Percentiles rank a stretch among this genome's conserved stretches.
Conservation (phyloP, 805 yeast species). For the Diddensiella caesifluorescens region DNA sequence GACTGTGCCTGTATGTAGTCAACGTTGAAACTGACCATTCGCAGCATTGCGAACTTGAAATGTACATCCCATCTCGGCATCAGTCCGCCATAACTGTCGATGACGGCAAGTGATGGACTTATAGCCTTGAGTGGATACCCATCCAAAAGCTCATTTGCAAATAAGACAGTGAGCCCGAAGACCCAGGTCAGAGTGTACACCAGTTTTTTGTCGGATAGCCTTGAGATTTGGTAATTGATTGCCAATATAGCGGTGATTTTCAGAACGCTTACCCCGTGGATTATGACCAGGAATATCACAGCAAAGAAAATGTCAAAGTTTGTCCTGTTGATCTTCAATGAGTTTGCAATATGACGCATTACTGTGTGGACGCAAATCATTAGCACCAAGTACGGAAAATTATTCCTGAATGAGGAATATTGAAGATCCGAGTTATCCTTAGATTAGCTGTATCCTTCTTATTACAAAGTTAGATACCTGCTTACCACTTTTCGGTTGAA, state of each 20-base stretch:
- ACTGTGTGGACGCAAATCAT: conserved; percentile 51
- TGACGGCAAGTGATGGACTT: conserved; percentile 38
- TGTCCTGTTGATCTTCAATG: conserved; percentile 36
- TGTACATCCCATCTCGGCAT: conserved; percentile 94
- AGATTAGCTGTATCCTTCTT: background rate
- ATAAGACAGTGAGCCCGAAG: conserved; percentile 72
- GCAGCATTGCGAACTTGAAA: conserved; percentile 79
- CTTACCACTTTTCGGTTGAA: conserved; percentile 66
- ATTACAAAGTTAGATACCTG: background rate
- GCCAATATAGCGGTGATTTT: conserved; percentile 56
- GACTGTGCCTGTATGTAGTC: conserved; percentile 46
- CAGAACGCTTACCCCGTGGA: conserved; percentile 74
- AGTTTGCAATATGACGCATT: conserved; percentile 38
- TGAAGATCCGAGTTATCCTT: conserved; percentile 84
- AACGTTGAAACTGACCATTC: conserved; percentile 76
- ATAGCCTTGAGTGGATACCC: conserved; percentile 46
- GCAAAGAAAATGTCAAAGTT: conserved; percentile 75
- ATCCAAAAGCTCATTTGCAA: conserved; percentile 67
- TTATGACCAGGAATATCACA: conserved; percentile 55
- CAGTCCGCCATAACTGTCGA: conserved; percentile 69
- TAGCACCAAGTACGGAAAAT: conserved; percentile 56
- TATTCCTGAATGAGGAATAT: conserved; percentile 80
- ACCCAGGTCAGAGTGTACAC: conserved; percentile 50
- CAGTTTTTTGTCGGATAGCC: conserved; percentile 15
- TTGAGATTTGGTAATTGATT: conserved; percentile 49